phyloP scores from a whole-genome alignment of 1,139 yeast species.

The Suhomyces terraborum region DNA sequence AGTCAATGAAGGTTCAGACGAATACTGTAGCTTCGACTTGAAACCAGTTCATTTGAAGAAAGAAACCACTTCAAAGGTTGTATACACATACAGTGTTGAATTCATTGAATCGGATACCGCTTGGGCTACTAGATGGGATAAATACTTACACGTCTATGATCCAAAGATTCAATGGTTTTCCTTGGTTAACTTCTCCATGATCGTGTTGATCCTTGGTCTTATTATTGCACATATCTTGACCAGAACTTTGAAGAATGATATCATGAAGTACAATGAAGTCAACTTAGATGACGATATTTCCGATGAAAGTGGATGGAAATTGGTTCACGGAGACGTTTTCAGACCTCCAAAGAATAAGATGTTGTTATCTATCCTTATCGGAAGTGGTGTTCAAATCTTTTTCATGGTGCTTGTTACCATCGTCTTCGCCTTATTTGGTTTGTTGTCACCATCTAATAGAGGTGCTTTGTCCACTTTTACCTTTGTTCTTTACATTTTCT shows the following conservation, averaged over 20 bases:
- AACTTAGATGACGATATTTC: slow-evolving; percentile 84
- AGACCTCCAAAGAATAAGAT: slow-evolving; percentile 76
- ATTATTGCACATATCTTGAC: slow-evolving; percentile 79
- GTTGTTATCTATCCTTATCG: slow-evolving; percentile 76
- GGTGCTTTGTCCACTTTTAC: slow-evolving; percentile 90
- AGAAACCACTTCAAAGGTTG: slow-evolving; percentile 34
- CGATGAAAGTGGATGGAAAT: slow-evolving; percentile 97
- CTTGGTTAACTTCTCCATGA: slow-evolving; percentile 76
- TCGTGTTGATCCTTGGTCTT: slow-evolving; percentile 74
- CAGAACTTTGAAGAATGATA: slow-evolving; percentile 82
- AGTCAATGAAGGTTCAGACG: slow-evolving; percentile 28
- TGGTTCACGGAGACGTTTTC: slow-evolving; percentile 93
- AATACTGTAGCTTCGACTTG: slow-evolving; percentile 39
- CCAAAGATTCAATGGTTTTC: slow-evolving; percentile 97
- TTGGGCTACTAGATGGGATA: slow-evolving; percentile 99
- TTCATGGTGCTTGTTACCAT: slow-evolving; percentile 76
- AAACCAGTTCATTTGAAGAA: slow-evolving; percentile 32
- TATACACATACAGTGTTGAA: slow-evolving; percentile 48
- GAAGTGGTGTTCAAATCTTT: slow-evolving; percentile 85
- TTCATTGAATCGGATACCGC: slow-evolving; percentile 71
- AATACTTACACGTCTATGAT: slow-evolving; percentile 86
- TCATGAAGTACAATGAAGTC: slow-evolving; percentile 84
- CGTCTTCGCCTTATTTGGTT: slow-evolving; percentile 82
- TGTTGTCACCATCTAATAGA: slow-evolving; percentile 90
- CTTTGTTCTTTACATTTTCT: slow-evolving; percentile 78